These are phyloP conservation scores for Cyamopsis tetragonoloba DNA, from an alignment of 306 rosid species.

Conservation along the genomic window DNA sequence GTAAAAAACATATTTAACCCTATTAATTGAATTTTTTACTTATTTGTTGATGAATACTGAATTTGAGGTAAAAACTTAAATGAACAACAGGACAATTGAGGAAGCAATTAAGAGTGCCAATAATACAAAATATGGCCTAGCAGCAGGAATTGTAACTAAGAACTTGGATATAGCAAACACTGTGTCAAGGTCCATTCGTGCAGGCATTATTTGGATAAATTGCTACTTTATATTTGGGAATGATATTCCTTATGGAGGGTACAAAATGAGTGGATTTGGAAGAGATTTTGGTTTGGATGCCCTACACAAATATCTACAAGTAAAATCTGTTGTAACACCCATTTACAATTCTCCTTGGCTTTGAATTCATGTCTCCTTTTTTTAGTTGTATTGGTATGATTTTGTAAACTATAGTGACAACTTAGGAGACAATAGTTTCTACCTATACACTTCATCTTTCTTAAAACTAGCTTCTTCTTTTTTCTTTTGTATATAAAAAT, in stretches of 20 bases:
- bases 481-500: no score
- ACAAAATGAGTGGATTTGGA: conserved; percentile 71
- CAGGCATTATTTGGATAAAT: conserved; percentile 66
- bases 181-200: conserved; percentile 66
- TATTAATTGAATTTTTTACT: no score
- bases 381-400: background rate
- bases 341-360: conserved; percentile 74
- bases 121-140: conserved; percentile 56
- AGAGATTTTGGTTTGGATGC: conserved; percentile 54
- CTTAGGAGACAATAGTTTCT: background rate
- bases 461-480: no score
- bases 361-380: conserved; percentile 14
- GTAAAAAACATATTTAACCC: no score
- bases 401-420: background rate
- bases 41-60: background rate
- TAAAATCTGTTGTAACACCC: conserved; percentile 69
- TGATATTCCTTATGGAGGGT: conserved; percentile 70
- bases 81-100: conserved; percentile 49
- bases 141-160: conserved; percentile 71
- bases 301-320: conserved; percentile 54
- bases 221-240: conserved; percentile 54
- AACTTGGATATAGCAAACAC: conserved; percentile 64
- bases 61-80: background rate
- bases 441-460: background rate
- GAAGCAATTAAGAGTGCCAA: conserved; percentile 65